phyloP scores from a whole-genome alignment of 805 yeast genomes.

The Wickerhamomyces chaumierensis region DNA sequence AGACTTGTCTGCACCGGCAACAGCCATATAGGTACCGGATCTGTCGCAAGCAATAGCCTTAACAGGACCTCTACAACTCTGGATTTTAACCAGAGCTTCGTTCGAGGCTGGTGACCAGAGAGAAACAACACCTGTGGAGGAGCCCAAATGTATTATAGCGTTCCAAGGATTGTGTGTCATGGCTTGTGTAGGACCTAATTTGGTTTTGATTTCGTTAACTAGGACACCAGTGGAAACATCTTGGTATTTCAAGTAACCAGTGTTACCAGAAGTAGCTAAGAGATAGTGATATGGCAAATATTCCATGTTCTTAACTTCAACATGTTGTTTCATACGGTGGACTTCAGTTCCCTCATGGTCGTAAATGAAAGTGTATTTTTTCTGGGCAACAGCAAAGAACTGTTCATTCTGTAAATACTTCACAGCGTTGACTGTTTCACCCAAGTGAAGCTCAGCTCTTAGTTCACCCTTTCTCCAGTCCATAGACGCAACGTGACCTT shows the following conservation, averaged over 20 bases:
- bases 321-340: conserved; percentile 83
- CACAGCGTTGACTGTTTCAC: conserved; percentile 86
- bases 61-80: conserved; percentile 78
- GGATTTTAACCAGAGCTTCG: conserved; percentile 73
- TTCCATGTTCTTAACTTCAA: conserved; percentile 73
- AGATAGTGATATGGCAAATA: conserved; percentile 89
- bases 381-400: conserved; percentile 93
- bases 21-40: conserved; percentile 90
- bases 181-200: conserved; percentile 80
- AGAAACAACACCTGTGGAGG: conserved; percentile 83
- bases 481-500: conserved; percentile 92
- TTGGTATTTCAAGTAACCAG: conserved; percentile 84
- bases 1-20: conserved; percentile 76
- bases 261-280: conserved; percentile 77
- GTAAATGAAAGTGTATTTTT: conserved; percentile 85
- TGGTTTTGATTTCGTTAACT: conserved; percentile 76
- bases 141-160: conserved; percentile 90
- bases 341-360: conserved; percentile 86
- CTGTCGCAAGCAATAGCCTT: conserved; percentile 79
- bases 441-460: conserved; percentile 71
- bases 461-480: conserved; percentile 88
- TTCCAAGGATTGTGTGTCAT: conserved; percentile 93
- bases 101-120: conserved; percentile 89
- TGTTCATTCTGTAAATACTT: conserved; percentile 88
- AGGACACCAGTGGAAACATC: conserved; percentile 89